Evolutionary conservation across 2,329 filamentous ascomycete species (phyloP).

Genomic region (Xylariomycetidae sp.): DNA sequence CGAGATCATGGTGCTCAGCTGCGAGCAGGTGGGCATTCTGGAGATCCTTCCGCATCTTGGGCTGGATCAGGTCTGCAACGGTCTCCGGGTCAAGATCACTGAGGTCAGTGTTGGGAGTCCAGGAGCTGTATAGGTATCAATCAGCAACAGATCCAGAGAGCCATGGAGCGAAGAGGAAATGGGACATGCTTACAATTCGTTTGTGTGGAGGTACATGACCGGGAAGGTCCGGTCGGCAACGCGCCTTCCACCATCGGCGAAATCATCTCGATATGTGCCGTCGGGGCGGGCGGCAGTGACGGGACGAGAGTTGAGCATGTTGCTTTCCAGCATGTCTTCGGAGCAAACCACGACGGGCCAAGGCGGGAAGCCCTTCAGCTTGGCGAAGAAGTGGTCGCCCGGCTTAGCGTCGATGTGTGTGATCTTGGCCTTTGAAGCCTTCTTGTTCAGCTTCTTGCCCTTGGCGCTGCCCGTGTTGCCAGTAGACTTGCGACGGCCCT

Average conservation of each 20-base stretch:
- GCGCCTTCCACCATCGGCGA: constrained; percentile 81
- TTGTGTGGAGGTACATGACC: constrained; percentile 90
- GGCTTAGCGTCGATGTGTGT: constrained; percentile 75
- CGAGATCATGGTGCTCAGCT: constrained; percentile 67
- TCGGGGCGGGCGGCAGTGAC: constrained; percentile 77
- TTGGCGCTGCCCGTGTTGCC: constrained; percentile 62
- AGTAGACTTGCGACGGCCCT: constrained; percentile 67
- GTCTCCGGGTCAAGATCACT: constrained; percentile 69
- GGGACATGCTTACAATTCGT: constrained; percentile 79
- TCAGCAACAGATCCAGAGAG: constrained; percentile 6
- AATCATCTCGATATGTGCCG: constrained; percentile 82
- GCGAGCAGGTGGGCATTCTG: constrained; percentile 76
- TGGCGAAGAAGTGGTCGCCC: constrained; percentile 86
- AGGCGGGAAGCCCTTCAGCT: constrained; percentile 88
- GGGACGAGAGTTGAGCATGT: constrained; percentile 70
- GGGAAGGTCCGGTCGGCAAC: constrained; percentile 81
- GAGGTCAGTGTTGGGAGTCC: constrained; percentile 82
- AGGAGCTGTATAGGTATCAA: constrained; percentile 55
- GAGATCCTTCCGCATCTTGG: constrained; percentile 76
- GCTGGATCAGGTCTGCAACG: constrained; percentile 60
- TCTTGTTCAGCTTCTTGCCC: constrained; percentile 77
- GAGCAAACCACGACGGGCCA: constrained; percentile 95
- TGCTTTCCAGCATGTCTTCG: constrained; percentile 84
- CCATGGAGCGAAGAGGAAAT: background rate
- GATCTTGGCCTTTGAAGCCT: constrained; percentile 69